phyloP scores from a whole-genome alignment of 2,329 filamentous ascomycete genomes.

The Penicillium capsulatum region DNA sequence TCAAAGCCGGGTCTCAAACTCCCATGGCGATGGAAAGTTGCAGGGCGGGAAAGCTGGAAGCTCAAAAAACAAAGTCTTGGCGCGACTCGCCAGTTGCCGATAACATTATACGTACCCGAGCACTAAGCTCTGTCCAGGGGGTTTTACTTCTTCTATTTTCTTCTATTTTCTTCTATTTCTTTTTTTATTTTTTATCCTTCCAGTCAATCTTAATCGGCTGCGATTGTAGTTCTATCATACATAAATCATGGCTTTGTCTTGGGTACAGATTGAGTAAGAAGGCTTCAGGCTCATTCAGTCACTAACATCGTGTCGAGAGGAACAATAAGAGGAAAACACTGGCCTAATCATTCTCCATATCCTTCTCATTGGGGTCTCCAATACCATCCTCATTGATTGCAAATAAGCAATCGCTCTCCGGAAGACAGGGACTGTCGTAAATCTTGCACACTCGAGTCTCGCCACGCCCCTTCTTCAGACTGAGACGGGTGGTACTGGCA shows the following conservation, averaged over 20 bases:
- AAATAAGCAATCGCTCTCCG: constrained; percentile 94
- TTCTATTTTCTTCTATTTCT: too few relatives aligned
- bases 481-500: constrained; percentile 89
- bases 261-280: constrained; percentile 1
- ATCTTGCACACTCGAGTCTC: constrained; percentile 99
- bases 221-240: neutral
- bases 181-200: too few relatives aligned
- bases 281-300: constrained; percentile 17
- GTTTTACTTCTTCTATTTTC: too few relatives aligned
- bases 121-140: too few relatives aligned
- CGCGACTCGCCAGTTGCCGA: constrained; percentile 12
- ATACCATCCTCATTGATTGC: constrained; percentile 97
- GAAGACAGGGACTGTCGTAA: constrained; percentile 94
- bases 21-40: constrained; percentile 31
- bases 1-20: constrained; percentile 25
- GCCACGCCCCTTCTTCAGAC: constrained; percentile 88
- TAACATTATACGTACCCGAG: neutral
- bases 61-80: constrained; percentile 39
- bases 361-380: constrained; percentile 91
- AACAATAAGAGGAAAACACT: constrained; percentile 4
- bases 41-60: constrained; percentile 30
- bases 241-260: neutral
- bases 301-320: constrained; percentile 25
- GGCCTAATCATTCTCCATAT: constrained; percentile 73
- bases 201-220: too few relatives aligned